Percentiles rank a stretch among this genome's conserved stretches.
Evolutionary conservation across 768 basidiomycete species (phyloP).

Genomic region (Rhodosporidiobolus odoratus): DNA sequence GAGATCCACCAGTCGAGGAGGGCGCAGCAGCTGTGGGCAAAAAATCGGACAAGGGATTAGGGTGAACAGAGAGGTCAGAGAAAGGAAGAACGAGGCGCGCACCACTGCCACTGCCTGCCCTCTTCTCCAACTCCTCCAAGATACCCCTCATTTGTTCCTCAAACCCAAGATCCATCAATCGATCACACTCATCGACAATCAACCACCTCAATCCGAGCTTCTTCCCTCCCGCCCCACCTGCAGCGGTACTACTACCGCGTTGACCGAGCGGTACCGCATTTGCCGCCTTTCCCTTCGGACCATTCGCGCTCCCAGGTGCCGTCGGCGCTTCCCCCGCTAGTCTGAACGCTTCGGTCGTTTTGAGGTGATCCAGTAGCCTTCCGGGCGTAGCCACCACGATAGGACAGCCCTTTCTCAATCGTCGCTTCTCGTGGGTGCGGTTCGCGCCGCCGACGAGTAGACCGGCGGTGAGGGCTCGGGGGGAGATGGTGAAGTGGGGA

Average conservation of each 20-base stretch:
- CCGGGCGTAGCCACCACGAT: conserved; percentile 96
- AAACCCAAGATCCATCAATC: conserved; percentile 96
- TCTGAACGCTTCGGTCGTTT: conserved; percentile 88
- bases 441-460: conserved; percentile 91
- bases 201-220: conserved; percentile 62
- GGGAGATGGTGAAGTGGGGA: conserved; percentile 40
- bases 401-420: conserved; percentile 86
- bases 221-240: background rate
- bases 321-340: conserved; percentile 51
- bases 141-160: conserved; percentile 92
- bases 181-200: conserved; percentile 92
- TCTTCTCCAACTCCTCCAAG: conserved; percentile 66
- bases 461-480: conserved; percentile 90
- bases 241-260: conserved; percentile 58
- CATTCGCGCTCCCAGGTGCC: background rate
- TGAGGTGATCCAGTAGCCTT: conserved; percentile 87
- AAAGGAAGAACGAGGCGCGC: background rate
- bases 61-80: background rate
- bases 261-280: conserved; percentile 27
- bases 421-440: conserved; percentile 88
- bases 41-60: background rate
- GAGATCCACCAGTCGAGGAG: conserved; percentile 38
- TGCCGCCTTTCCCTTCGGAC: conserved; percentile 19
- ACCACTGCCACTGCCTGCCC: background rate
- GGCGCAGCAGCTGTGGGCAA: conserved; percentile 6